A percentile compares a stretch with the other conserved stretches of the same genome.
Conservation (phyloP, 306 rosid genomes). For the Cicer bijugum region DNA sequence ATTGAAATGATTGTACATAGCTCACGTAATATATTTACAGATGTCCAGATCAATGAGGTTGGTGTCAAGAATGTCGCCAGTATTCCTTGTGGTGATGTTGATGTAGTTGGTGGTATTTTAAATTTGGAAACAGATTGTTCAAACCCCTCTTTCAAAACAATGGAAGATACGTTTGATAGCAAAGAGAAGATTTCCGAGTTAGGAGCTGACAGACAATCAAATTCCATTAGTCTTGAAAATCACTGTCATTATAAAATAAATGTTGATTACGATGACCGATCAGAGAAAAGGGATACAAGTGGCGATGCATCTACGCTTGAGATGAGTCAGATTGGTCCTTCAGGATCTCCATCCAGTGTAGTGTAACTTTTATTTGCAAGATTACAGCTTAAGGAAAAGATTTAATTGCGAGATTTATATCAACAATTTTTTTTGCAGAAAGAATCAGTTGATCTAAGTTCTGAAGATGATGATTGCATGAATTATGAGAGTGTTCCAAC, state of each 20-base stretch:
- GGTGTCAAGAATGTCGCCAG: constrained; percentile 47
- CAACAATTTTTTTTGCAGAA: constrained; percentile 54
- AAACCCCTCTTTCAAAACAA: constrained; percentile 37
- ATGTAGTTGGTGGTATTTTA: constrained; percentile 46
- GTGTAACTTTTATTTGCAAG: constrained; percentile 43
- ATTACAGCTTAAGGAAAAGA: constrained; percentile 28
- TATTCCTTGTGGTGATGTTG: constrained; percentile 53
- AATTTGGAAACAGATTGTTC: constrained; percentile 50
- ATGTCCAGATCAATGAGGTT: constrained; percentile 47
- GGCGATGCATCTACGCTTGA: constrained; percentile 46
- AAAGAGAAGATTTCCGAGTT: constrained; percentile 44
- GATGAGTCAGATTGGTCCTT: constrained; percentile 51
- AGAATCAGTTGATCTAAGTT: constrained; percentile 57
- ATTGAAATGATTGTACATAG: constrained; percentile 24
- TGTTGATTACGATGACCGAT: constrained; percentile 40
- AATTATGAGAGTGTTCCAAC: constrained; percentile 55
- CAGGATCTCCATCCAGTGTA: constrained; percentile 63
- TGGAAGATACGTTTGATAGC: constrained; percentile 45
- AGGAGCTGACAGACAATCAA: constrained; percentile 43
- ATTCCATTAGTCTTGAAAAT: constrained; percentile 48
- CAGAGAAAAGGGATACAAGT: constrained; percentile 48
- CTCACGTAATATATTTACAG: constrained; percentile 46
- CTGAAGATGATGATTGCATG: constrained; percentile 58
- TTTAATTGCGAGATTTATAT: constrained; percentile 25
- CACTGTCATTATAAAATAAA: constrained; percentile 40